These are phyloP conservation scores for Trametopsis cervina DNA, from an alignment of 768 basidiomycete species.

Conservation along the genomic window DNA sequence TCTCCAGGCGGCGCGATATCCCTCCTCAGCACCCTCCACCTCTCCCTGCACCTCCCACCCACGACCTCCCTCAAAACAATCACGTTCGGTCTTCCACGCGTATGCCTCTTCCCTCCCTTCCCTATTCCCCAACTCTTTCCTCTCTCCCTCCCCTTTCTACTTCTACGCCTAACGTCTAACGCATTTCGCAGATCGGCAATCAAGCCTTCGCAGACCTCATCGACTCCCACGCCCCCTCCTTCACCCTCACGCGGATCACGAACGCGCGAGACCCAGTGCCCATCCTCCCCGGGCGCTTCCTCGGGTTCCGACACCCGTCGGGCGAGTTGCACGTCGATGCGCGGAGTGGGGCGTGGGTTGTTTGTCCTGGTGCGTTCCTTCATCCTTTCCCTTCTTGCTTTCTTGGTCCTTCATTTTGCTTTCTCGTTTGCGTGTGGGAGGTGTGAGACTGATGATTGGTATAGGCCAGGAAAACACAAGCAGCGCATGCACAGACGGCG, in stretches of 20 bases:
- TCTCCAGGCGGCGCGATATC: constrained; percentile 42
- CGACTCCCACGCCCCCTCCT: constrained; percentile 32
- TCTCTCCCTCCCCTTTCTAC: neutral
- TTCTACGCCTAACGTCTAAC: neutral
- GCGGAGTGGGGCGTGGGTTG: constrained; percentile 39
- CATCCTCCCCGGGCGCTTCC: constrained; percentile 25
- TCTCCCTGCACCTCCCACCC: constrained; percentile 42
- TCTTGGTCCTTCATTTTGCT: neutral
- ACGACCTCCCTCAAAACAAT: constrained; percentile 18
- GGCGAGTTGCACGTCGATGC: constrained; percentile 35
- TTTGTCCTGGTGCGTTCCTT: constrained; percentile 40
- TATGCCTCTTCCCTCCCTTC: constrained; percentile 10
- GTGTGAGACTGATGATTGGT: neutral
- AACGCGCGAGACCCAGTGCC: constrained; percentile 40
- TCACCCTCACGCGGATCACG: constrained; percentile 43
- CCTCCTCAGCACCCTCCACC: constrained; percentile 44
- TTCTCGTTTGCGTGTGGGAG: neutral
- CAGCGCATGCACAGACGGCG: constrained; percentile 42
- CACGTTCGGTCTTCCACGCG: constrained; percentile 28
- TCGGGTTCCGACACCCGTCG: constrained; percentile 40
- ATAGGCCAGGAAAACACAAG: constrained; percentile 57
- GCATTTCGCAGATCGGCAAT: constrained; percentile 39
- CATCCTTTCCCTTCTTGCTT: too few species aligned
- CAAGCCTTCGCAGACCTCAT: constrained; percentile 53
- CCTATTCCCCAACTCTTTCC: neutral